These are phyloP conservation scores for Closterium sp. DNA, from an alignment of 139 green algal species.

Conservation along the genomic window DNA sequence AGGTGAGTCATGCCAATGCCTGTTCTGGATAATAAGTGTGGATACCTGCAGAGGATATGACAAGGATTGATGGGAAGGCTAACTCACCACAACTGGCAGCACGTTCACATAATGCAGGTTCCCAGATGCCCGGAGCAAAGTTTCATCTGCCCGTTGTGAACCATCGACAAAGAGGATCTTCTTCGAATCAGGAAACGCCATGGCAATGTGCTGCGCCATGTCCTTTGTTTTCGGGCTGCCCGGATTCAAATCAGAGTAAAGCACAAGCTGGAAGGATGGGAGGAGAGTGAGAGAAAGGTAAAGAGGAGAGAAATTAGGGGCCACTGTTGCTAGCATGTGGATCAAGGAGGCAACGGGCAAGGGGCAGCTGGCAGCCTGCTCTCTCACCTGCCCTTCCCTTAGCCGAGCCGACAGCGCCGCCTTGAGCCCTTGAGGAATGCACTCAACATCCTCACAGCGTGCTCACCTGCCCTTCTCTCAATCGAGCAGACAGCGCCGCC, in stretches of 20 bases:
- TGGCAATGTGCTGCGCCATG: slow-evolving; percentile 10
- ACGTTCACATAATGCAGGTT: slow-evolving; percentile 73
- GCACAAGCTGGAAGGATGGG: slow-evolving; percentile 23
- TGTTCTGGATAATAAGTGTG: too few relatives aligned
- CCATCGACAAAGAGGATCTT: slow-evolving; percentile 46
- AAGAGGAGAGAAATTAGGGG: not conserved
- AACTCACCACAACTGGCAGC: slow-evolving; percentile 53
- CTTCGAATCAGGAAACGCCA: not conserved
- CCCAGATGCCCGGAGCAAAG: slow-evolving; percentile 26
- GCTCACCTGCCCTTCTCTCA: slow-evolving; percentile 40
- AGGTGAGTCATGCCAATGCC: not conserved
- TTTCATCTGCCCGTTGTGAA: not conserved
- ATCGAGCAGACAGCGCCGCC: slow-evolving; percentile 72
- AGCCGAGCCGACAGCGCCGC: not conserved
- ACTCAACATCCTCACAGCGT: too few relatives aligned
- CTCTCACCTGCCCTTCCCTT: not conserved
- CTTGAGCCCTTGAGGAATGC: too few relatives aligned
- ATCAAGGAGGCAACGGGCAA: not conserved
- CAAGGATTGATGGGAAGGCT: not conserved
- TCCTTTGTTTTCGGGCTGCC: slow-evolving; percentile 37
- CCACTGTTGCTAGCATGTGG: not conserved
- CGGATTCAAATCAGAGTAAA: slow-evolving; percentile 25
- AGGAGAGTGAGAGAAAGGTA: not conserved
- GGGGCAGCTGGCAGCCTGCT: not conserved
- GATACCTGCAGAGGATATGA: not conserved